A percentile compares a stretch with the other conserved stretches of the same genome.
These are phyloP conservation scores for Yamadazyma endophytica DNA, from an alignment of 805 yeast species.

Conservation along the genomic window DNA sequence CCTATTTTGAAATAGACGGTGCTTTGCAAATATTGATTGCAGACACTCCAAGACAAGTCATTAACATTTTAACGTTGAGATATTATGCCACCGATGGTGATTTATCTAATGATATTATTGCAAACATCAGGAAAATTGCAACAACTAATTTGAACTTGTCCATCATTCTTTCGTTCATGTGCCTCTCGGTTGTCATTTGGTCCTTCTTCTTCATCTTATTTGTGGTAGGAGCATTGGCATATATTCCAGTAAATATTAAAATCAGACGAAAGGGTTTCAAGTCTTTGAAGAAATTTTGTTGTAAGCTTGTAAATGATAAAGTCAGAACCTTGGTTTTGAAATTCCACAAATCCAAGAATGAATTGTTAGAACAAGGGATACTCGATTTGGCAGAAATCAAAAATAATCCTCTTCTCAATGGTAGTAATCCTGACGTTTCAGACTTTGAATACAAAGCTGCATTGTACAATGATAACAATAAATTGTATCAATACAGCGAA, in stretches of 20 bases:
- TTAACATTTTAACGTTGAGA: conserved; percentile 68
- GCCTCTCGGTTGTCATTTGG: conserved; percentile 73
- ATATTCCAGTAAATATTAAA: conserved; percentile 48
- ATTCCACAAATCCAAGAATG: conserved; percentile 33
- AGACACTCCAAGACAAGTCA: conserved; percentile 83
- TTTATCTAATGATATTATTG: conserved; percentile 36
- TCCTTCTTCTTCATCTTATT: conserved; percentile 58
- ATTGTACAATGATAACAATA: conserved; percentile 14
- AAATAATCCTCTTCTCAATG: conserved; percentile 24
- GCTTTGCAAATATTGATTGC: conserved; percentile 63
- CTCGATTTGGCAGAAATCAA: conserved; percentile 20
- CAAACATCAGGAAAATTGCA: conserved; percentile 56
- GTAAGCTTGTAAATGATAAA: conserved; percentile 52
- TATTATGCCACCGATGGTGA: conserved; percentile 49
- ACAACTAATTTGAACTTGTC: conserved; percentile 59
- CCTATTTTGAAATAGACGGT: conserved; percentile 61
- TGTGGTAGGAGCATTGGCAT: conserved; percentile 48
- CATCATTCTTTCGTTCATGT: conserved; percentile 70
- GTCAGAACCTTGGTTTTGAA: conserved; percentile 49
- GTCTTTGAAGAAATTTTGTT: conserved; percentile 59
- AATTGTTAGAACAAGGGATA: conserved; percentile 27
- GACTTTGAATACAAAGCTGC: conserved; percentile 7
- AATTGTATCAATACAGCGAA: conserved; percentile 9
- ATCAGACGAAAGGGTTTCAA: conserved; percentile 32
- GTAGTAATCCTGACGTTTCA: conserved; percentile 3